These are phyloP conservation scores for Aureobasidium namibiae DNA, from an alignment of 2,329 filamentous ascomycete genomes.

Conservation along the genomic window DNA sequence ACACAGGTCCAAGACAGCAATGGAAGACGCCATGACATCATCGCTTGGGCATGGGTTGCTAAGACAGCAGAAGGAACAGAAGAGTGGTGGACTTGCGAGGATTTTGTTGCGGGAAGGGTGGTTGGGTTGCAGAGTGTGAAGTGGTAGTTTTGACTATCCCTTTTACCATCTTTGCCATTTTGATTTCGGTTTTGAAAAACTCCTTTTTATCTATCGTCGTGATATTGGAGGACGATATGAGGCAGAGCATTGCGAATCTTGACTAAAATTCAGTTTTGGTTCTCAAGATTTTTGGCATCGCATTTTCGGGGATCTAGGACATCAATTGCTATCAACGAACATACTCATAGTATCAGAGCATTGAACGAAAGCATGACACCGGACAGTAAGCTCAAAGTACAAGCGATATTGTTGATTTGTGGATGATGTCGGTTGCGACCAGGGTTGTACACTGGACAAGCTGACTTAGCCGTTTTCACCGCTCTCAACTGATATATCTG, in stretches of 20 bases:
- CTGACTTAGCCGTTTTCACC: not conserved
- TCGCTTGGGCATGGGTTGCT: not conserved
- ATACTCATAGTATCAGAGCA: too few species aligned
- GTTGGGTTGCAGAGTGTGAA: not conserved
- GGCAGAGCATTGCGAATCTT: too few species aligned
- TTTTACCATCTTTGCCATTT: not conserved
- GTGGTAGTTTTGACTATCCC: not conserved
- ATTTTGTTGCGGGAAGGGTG: not conserved
- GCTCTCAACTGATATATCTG: too few species aligned
- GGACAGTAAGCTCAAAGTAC: too few species aligned
- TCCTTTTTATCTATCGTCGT: not conserved
- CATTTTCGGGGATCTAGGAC: too few species aligned
- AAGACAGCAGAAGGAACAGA: not conserved
- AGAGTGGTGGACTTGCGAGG: not conserved
- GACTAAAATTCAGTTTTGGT: too few species aligned
- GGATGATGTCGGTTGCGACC: not conserved
- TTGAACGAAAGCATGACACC: too few species aligned
- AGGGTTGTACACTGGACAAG: not conserved
- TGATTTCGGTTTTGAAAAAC: not conserved
- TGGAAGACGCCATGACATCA: not conserved
- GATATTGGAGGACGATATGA: too few species aligned
- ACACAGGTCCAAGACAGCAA: not conserved
- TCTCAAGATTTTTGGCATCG: too few species aligned
- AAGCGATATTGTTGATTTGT: not conserved
- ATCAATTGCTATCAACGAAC: too few species aligned